phyloP scores from a whole-genome alignment of 495 filamentous ascomycete species.

The Podospora tetraspora region DNA sequence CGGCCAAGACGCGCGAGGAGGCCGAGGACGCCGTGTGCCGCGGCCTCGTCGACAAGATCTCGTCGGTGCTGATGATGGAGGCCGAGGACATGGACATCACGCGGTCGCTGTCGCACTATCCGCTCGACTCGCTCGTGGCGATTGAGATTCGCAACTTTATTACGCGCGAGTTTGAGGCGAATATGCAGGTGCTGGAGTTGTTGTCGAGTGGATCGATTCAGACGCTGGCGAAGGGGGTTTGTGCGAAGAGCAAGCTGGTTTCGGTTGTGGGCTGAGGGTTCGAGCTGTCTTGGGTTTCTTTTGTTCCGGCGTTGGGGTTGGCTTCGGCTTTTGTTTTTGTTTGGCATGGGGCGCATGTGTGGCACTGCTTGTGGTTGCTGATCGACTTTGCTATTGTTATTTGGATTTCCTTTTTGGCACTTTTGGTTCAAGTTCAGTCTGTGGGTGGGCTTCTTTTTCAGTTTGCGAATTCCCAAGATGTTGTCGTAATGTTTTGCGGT shows the following conservation, averaged over 20 bases:
- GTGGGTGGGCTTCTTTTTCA: neutral
- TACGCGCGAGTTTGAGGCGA: constrained; percentile 45
- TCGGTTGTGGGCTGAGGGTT: neutral
- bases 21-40: constrained; percentile 44
- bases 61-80: constrained; percentile 48
- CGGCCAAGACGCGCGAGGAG: constrained; percentile 37
- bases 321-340: neutral
- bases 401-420: neutral
- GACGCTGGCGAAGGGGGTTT: constrained; percentile 44
- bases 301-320: neutral
- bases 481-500: neutral
- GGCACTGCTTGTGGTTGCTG: neutral
- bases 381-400: neutral
- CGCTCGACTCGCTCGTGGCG: constrained; percentile 50
- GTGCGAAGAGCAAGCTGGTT: constrained; percentile 47
- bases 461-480: neutral
- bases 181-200: constrained; percentile 51
- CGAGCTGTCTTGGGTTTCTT: neutral
- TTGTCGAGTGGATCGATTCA: constrained; percentile 46
- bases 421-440: neutral
- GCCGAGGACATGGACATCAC: constrained; percentile 47
- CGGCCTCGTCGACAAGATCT: constrained; percentile 44
- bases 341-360: neutral
- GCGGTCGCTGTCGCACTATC: constrained; percentile 45
- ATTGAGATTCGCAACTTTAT: constrained; percentile 52